These are phyloP conservation scores for Debaryomyces tyrocola DNA, from an alignment of 805 yeast species.

Conservation along the genomic window DNA sequence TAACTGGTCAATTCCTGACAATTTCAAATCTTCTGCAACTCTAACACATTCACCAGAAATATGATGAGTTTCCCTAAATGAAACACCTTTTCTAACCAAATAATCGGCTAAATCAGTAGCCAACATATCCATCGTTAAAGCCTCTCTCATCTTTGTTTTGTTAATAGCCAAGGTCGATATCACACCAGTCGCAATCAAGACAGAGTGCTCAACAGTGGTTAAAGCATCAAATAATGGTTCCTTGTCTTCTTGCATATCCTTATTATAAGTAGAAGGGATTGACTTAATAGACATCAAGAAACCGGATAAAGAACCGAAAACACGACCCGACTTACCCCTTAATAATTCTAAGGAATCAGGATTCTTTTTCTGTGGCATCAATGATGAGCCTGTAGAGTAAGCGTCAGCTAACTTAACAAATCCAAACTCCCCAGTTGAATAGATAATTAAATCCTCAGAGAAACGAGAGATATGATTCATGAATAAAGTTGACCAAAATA, in stretches of 20 bases:
- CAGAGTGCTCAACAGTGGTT: conserved; percentile 89
- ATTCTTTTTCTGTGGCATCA: conserved; percentile 99
- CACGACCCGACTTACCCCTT: conserved; percentile 97
- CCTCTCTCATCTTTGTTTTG: conserved; percentile 74
- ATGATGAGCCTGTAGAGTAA: conserved; percentile 95
- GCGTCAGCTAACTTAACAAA: conserved; percentile 94
- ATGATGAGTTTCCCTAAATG: conserved; percentile 98
- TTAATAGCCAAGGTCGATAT: conserved; percentile 80
- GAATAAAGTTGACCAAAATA: conserved; percentile 93
- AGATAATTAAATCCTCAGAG: conserved; percentile 91
- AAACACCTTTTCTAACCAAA: conserved; percentile 95
- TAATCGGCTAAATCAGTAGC: conserved; percentile 99
- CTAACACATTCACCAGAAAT: conserved; percentile 98
- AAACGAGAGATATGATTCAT: conserved; percentile 95
- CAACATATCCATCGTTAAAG: conserved; percentile 97
- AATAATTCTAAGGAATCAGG: conserved; percentile 94
- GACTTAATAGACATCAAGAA: conserved; percentile 95
- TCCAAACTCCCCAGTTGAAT: conserved; percentile 97
- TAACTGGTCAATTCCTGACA: conserved; percentile 85
- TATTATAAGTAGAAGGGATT: conserved; percentile 97
- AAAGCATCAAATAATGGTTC: conserved; percentile 95
- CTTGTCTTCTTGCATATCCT: conserved; percentile 98
- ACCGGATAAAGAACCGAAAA: conserved; percentile 91
- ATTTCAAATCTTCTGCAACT: conserved; percentile 72
- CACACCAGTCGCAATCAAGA: conserved; percentile 94